Conservation (phyloP, 140 eudicot genomes). For the Stevia rebaudiana region DNA sequence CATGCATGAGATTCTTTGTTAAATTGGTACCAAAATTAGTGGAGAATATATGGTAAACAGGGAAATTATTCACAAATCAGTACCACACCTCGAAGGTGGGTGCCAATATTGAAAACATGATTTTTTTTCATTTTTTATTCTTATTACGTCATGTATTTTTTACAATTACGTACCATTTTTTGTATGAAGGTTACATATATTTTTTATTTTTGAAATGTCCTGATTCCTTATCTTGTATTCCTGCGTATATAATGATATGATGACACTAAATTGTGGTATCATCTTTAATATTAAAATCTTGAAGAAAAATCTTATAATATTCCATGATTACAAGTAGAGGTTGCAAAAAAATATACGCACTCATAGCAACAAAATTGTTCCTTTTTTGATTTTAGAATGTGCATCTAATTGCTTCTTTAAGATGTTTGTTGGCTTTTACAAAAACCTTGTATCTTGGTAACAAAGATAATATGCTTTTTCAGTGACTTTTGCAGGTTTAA, state of each 20-base stretch:
- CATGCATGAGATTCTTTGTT: background rate
- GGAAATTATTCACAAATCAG: background rate
- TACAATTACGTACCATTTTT: too few species aligned
- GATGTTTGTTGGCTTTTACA: background rate
- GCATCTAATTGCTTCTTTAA: background rate
- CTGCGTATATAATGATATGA: too few species aligned
- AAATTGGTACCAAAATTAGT: conserved; percentile 7
- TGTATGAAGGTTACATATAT: too few species aligned
- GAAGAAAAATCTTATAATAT: background rate
- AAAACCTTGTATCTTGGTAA: background rate
- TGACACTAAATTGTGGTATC: too few species aligned
- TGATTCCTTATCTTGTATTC: too few species aligned
- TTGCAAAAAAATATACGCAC: background rate
- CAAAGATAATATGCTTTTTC: background rate
- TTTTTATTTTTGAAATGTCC: background rate
- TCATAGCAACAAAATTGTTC: background rate
- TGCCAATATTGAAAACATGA: too few species aligned
- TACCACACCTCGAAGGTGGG: too few species aligned
- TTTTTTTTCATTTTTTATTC: background rate
- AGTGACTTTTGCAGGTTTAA: background rate
- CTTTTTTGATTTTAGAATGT: background rate
- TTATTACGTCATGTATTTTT: background rate
- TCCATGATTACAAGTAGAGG: background rate
- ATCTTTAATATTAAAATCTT: background rate
- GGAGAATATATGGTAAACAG: background rate